A percentile compares a stretch with the other conserved stretches of the same genome.
These are phyloP conservation scores for Candida tallmaniae DNA, from an alignment of 805 yeast species.

Conservation along the genomic window DNA sequence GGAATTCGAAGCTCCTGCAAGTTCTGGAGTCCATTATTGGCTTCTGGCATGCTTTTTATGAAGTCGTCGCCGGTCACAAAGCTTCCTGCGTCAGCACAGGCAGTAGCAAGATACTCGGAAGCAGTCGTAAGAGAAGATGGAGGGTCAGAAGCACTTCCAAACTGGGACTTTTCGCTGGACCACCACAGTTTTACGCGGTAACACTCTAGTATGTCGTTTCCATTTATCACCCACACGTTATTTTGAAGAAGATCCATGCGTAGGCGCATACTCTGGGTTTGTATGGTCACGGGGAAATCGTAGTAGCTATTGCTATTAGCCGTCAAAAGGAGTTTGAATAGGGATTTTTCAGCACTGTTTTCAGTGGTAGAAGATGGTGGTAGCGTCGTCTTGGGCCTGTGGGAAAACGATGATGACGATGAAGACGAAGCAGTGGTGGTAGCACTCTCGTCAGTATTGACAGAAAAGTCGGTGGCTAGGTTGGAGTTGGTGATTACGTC, in stretches of 20 bases:
- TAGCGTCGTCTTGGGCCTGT: neutral
- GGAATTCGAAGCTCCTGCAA: slow-evolving; percentile 17
- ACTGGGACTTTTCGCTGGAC: slow-evolving; percentile 9
- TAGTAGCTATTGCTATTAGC: slow-evolving; percentile 4
- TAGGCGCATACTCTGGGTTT: slow-evolving; percentile 14
- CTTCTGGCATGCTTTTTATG: slow-evolving; percentile 8
- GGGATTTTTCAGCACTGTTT: slow-evolving; percentile 5
- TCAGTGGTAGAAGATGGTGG: slow-evolving; percentile 8
- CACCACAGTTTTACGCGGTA: slow-evolving; percentile 17
- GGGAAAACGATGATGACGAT: neutral
- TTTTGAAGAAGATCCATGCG: slow-evolving; percentile 34
- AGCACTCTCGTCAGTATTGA: slow-evolving; percentile 9
- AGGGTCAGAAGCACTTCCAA: slow-evolving; percentile 3
- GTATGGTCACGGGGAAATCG: slow-evolving; percentile 11
- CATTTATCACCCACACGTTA: slow-evolving; percentile 35
- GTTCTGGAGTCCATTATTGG: slow-evolving; percentile 13
- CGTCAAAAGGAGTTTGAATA: slow-evolving; percentile 11
- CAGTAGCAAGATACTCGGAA: slow-evolving; percentile 17
- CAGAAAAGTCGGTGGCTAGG: slow-evolving; percentile 11
- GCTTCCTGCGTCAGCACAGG: slow-evolving; percentile 28
- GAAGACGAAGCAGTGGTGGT: slow-evolving; percentile 2
- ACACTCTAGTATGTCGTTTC: slow-evolving; percentile 21
- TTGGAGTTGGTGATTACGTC: slow-evolving; percentile 14
- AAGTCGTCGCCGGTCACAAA: slow-evolving; percentile 10
- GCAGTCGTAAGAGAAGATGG: slow-evolving; percentile 16